phyloP scores from a whole-genome alignment of 176 grass and related monocot species.

The Leersia perrieri region DNA sequence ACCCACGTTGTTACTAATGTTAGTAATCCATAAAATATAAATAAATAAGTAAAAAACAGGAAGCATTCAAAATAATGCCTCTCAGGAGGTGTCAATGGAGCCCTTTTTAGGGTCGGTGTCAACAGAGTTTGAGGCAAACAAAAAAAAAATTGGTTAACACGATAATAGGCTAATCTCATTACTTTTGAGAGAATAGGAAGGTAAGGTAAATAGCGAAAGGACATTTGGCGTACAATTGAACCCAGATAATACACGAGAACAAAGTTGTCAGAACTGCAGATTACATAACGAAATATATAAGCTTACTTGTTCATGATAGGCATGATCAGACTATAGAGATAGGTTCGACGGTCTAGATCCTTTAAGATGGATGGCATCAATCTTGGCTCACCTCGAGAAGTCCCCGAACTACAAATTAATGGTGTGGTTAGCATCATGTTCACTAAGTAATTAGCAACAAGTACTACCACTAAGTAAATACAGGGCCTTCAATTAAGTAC shows the following conservation, averaged over 20 bases:
- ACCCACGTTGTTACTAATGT: not conserved
- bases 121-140: not conserved
- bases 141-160: not conserved
- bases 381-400: slow-evolving; percentile 68
- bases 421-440: not conserved
- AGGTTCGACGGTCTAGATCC: slow-evolving; percentile 69
- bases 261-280: not conserved
- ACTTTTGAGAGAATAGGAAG: not conserved
- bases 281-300: slow-evolving; percentile 1
- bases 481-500: not conserved
- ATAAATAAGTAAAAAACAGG: not conserved
- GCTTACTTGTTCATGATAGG: slow-evolving; percentile 83
- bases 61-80: not conserved
- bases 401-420: slow-evolving; percentile 53
- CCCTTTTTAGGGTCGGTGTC: not conserved
- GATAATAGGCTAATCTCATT: not conserved
- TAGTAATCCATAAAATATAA: not conserved
- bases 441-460: not conserved
- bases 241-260: not conserved
- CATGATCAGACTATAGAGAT: slow-evolving; percentile 79
- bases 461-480: not conserved
- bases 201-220: not conserved
- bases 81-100: not conserved
- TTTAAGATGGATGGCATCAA: slow-evolving; percentile 82
- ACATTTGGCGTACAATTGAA: not conserved